Evolutionary conservation across 768 basidiomycete species (phyloP), one percentile per base, ranked within the genome.

Genomic region (Naganishia vaughanmartiniae): DNA sequence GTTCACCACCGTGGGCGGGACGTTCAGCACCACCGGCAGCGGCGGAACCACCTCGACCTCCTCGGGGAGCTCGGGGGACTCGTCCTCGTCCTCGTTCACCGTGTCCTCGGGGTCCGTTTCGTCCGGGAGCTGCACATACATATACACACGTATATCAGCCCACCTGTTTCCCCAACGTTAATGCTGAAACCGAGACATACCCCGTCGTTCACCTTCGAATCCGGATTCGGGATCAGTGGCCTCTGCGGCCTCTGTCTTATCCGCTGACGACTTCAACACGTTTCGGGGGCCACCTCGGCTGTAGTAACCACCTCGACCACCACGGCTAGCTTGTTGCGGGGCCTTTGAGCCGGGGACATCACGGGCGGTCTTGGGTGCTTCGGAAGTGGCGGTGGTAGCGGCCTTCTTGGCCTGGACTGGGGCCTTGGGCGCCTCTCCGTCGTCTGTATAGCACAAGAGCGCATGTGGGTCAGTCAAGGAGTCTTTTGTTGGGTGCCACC

Each of bases 1-100:
- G 89, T 71, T 89, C 89, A 69, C 87, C 87, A 74, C 77, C 78
- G 12, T 87, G 84, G 24, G 80, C 80, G 75, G 80, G 42, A 2
- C 15, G 42, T 42, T 42, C 81, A 73, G 82, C 84, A 66, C 85
- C 83, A 65, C 85, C 82, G 75, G 86, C 77, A 65, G 78, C 76
- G 30, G 74, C 72, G 56, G 80, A 79, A 54, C 81, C 85, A 70
- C 79, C 79, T 31, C 78, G 78, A n/a, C 78, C 79, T 28, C 74
- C 73, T 73, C 76, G 77, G 55, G 85, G 82, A 70, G 84, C 84
- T 74, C 87, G 84, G 69, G 82, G 82, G 53, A 83, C 83, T 63
- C 83, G 79, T 45, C 79, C 79, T 39, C 83, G 76, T 65, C 83
- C 66, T 76, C 76, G 51, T 73, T 77, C 76, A 75, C 78, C 75